Conservation (phyloP, 1,284 basidiomycete species). For the Cutaneotrichosporon spelunceum region DNA sequence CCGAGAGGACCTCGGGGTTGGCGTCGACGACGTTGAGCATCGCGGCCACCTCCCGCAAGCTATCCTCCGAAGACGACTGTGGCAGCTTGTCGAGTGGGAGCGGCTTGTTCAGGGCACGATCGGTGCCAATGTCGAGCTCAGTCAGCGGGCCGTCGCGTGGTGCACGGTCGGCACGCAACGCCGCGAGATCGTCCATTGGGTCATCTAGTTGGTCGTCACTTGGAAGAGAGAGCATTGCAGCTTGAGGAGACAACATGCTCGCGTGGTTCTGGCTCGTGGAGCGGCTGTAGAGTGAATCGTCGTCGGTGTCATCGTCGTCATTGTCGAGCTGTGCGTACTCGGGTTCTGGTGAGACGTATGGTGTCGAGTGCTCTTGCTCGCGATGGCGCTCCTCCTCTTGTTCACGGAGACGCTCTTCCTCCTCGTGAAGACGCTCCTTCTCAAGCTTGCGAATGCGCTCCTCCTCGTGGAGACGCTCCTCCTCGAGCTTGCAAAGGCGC, state of each 20-base stretch:
- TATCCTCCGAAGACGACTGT: not conserved
- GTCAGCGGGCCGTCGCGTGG: conserved; percentile 1
- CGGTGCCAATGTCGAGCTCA: conserved; percentile 7
- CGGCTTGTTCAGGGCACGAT: conserved; percentile 2
- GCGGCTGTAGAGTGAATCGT: conserved; percentile 1
- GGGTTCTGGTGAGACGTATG: not conserved
- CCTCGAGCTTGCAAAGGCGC: conserved; percentile 28
- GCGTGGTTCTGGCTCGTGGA: not conserved
- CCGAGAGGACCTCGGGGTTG: conserved; percentile 17
- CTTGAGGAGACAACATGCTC: not conserved
- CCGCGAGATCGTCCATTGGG: conserved; percentile 9
- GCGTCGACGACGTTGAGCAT: conserved; percentile 10
- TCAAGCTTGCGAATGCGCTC: conserved; percentile 35
- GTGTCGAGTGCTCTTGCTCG: conserved; percentile 10
- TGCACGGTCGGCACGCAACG: not conserved
- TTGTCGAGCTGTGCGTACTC: conserved; percentile 5
- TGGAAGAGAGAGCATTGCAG: not conserved
- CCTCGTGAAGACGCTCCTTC: conserved; percentile 32
- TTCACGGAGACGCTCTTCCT: conserved; percentile 35
- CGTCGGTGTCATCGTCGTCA: conserved; percentile 1
- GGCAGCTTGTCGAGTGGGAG: not conserved
- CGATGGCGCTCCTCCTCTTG: conserved; percentile 33
- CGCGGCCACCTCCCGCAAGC: conserved; percentile 10
- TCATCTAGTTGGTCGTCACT: not conserved
- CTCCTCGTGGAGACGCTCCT: conserved; percentile 32